Evolutionary conservation across 257 asterid genomes (phyloP), one percentile per base, ranked within the genome.

Genomic region (Cinchona pubescens): DNA sequence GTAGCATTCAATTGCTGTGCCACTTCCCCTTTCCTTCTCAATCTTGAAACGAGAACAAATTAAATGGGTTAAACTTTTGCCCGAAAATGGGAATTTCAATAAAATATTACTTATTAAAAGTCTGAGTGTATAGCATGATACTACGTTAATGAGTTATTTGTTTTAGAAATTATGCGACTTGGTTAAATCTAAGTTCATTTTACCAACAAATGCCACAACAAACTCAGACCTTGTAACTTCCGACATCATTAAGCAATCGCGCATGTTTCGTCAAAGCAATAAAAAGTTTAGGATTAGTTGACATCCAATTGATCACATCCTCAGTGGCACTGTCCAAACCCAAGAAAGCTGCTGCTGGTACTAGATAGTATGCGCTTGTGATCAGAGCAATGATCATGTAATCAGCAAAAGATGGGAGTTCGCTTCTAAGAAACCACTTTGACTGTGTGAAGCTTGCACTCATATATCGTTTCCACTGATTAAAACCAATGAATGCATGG

Each of bases 351-450:
- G 86, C 74, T 1, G 87, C 76, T 0, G 76, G 77, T 0, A 82
- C 80, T 58, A 82, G 64, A 27, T 79, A 82, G 74, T 77, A 84
- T 2, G 82, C 67, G 83, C 87, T 69, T 4, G 89, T 87, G 6
- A 80, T 34, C 34, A 83, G 60, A 45, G 82, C 90, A 46, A 80
- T 83, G 12, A 23, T 56, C 71, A 84, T 48, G 84, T 87, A 87
- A 15, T 85, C 88, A 10, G 43, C 49, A 75, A 89, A 87, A 34
- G 82, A 34, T 42, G 93, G 87, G 79, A 78, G 66, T 71, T 80
- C 75, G 35, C 85, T 87, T 82, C 75, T 69, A 3, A 81, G 71
- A 69, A 88, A 84, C 92, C 89, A 85, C 75, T 84, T 75, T 0
- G 90, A 82, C 69, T 89, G 89, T 8, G 69, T 73, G 75, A 77